These are phyloP conservation scores for Venturia oleaginea DNA, from an alignment of 2,329 filamentous ascomycete species.

Conservation along the genomic window DNA sequence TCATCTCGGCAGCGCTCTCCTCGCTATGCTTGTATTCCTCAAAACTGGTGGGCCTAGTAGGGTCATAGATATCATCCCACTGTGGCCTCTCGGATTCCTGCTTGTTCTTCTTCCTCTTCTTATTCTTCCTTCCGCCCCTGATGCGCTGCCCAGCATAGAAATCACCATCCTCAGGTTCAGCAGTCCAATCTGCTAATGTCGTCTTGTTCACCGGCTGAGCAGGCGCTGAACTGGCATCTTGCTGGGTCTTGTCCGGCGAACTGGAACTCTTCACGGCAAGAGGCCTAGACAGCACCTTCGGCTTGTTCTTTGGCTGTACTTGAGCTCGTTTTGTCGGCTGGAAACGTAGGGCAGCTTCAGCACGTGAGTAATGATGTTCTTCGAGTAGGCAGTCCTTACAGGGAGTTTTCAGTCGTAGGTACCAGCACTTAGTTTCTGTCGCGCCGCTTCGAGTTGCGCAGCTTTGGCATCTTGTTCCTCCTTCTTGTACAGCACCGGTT, in stretches of 20 bases:
- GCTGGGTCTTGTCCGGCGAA: constrained; percentile 16
- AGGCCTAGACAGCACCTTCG: constrained; percentile 33
- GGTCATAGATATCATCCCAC: constrained; percentile 90
- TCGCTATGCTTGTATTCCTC: constrained; percentile 79
- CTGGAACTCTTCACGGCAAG: constrained; percentile 18
- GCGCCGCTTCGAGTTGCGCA: constrained; percentile 48
- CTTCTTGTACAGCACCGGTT: constrained; percentile 61
- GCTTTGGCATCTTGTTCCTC: constrained; percentile 40
- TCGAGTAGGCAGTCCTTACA: constrained; percentile 14
- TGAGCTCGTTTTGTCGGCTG: constrained; percentile 77
- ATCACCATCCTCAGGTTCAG: constrained; percentile 70
- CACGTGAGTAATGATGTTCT: constrained; percentile 34
- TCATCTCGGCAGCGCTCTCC: constrained; percentile 68
- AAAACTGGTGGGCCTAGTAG: constrained; percentile 69
- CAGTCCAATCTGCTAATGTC: constrained; percentile 73
- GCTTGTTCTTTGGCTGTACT: constrained; percentile 53
- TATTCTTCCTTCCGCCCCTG: constrained; percentile 60
- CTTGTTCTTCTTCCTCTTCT: constrained; percentile 59
- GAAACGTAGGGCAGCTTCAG: constrained; percentile 63
- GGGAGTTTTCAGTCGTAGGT: constrained; percentile 32
- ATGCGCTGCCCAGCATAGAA: constrained; percentile 50
- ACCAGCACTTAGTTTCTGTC: constrained; percentile 55
- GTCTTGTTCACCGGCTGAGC: constrained; percentile 48
- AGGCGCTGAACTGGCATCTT: constrained; percentile 21
- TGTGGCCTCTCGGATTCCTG: constrained; percentile 48